Percentiles rank a stretch among this genome's conserved stretches.
These are phyloP conservation scores for Viridothelium virens DNA, from an alignment of 495 filamentous ascomycete genomes.

Conservation along the genomic window DNA sequence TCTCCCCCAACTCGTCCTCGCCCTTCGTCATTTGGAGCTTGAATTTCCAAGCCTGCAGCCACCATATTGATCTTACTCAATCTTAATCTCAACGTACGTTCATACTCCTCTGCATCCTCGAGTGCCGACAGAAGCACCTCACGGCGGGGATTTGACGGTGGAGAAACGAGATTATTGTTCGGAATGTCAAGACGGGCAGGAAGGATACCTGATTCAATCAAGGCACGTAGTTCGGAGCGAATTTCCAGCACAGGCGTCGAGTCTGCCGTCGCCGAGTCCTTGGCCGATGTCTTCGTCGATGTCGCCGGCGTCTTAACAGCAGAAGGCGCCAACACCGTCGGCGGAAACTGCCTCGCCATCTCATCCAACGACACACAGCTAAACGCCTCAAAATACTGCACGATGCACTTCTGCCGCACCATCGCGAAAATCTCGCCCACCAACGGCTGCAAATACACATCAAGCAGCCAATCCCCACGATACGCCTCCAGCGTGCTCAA, in stretches of 20 bases:
- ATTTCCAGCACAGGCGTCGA: not conserved
- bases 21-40: constrained; percentile 16
- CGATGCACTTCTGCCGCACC: constrained; percentile 83
- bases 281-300: not conserved
- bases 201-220: constrained; percentile 67
- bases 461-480: constrained; percentile 76
- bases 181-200: constrained; percentile 78
- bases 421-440: constrained; percentile 57
- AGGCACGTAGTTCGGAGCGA: constrained; percentile 63
- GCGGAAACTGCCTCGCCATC: constrained; percentile 33
- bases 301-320: not conserved
- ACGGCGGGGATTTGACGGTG: constrained; percentile 53
- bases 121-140: constrained; percentile 62
- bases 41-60: constrained; percentile 59
- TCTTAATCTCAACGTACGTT: constrained; percentile 63
- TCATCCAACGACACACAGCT: constrained; percentile 35
- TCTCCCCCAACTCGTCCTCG: not conserved
- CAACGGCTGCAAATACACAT: constrained; percentile 76
- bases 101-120: constrained; percentile 59
- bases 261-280: not conserved
- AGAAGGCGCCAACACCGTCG: not conserved
- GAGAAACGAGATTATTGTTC: constrained; percentile 66
- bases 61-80: constrained; percentile 67
- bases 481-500: constrained; percentile 74
- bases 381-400: constrained; percentile 63